These are phyloP conservation scores for Apiospora phragmitis DNA, from an alignment of 2,329 filamentous ascomycete genomes.

Conservation along the genomic window DNA sequence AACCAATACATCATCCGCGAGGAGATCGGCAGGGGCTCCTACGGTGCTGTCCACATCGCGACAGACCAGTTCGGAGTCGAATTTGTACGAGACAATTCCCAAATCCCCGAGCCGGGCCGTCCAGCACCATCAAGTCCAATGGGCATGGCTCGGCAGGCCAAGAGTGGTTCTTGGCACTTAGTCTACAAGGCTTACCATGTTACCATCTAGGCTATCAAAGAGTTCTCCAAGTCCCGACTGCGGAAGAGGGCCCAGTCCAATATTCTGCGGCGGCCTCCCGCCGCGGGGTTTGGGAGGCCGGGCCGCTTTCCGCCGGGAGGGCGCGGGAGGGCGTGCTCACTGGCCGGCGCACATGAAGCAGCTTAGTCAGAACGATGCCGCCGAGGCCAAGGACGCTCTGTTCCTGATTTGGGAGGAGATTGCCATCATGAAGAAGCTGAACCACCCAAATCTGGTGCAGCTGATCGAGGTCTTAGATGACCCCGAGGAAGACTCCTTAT, in stretches of 20 bases:
- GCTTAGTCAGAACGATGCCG: slow-evolving; percentile 45
- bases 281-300: slow-evolving; percentile 18
- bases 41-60: slow-evolving; percentile 88
- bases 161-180: not conserved
- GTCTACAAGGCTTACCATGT: slow-evolving; percentile 13
- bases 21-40: slow-evolving; percentile 96
- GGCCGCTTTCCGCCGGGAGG: slow-evolving; percentile 34
- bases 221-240: slow-evolving; percentile 91
- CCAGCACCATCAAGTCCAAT: not conserved
- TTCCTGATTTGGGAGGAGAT: slow-evolving; percentile 94
- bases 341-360: slow-evolving; percentile 29
- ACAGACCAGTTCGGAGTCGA: slow-evolving; percentile 88
- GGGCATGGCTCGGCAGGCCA: not conserved
- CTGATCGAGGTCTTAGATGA: slow-evolving; percentile 95
- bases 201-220: slow-evolving; percentile 77
- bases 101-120: not conserved
- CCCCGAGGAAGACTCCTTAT: slow-evolving; percentile 90
- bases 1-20: slow-evolving; percentile 95
- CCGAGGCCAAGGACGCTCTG: slow-evolving; percentile 69
- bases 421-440: slow-evolving; percentile 98
- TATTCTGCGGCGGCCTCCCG: slow-evolving; percentile 60
- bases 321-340: slow-evolving; percentile 22
- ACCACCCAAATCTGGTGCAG: slow-evolving; percentile 91
- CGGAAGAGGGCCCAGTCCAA: slow-evolving; percentile 89
- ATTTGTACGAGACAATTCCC: slow-evolving; percentile 64